phyloP scores from a whole-genome alignment of 495 filamentous ascomycete genomes.

The Jackrogersella multiformis region DNA sequence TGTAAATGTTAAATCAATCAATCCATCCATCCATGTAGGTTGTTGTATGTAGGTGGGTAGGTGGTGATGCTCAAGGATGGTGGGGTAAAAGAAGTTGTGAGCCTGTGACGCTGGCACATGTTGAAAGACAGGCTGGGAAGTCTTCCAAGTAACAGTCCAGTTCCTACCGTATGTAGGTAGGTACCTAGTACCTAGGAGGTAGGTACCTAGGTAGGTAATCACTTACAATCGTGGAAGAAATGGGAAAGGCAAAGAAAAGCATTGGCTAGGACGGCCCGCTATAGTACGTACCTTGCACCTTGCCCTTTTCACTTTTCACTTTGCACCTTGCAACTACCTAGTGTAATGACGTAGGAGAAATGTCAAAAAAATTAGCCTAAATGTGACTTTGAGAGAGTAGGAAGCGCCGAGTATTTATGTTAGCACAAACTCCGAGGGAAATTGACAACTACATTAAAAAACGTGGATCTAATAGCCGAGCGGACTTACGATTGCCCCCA shows the following conservation, averaged over 20 bases:
- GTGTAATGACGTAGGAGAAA: slow-evolving; percentile 1
- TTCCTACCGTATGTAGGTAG: too few species aligned
- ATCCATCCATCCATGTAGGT: background rate
- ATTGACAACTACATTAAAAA: slow-evolving; percentile 8
- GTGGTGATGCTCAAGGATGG: slow-evolving; percentile 21
- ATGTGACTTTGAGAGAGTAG: slow-evolving; percentile 20
- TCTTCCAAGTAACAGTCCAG: background rate
- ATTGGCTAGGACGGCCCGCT: slow-evolving; percentile 18
- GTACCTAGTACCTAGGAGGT: too few species aligned
- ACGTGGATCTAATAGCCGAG: slow-evolving; percentile 16
- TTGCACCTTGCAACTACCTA: too few species aligned
- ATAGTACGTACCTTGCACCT: slow-evolving; percentile 17
- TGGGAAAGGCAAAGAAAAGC: slow-evolving; percentile 36
- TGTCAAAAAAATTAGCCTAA: slow-evolving; percentile 40
- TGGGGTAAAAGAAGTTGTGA: slow-evolving; percentile 30
- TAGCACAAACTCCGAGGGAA: background rate
- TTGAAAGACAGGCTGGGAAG: slow-evolving; percentile 38
- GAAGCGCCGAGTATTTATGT: slow-evolving; percentile 18
- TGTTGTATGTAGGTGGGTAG: background rate
- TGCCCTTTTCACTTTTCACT: too few species aligned
- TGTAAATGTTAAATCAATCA: too few species aligned
- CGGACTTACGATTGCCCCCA: slow-evolving; percentile 18
- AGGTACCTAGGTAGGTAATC: slow-evolving; percentile 22
- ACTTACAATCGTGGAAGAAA: slow-evolving; percentile 22
- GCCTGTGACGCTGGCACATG: slow-evolving; percentile 44